These are phyloP conservation scores for Mortierella sp. DNA, from an alignment of 371 early-diverging fungal species.

Conservation along the genomic window DNA sequence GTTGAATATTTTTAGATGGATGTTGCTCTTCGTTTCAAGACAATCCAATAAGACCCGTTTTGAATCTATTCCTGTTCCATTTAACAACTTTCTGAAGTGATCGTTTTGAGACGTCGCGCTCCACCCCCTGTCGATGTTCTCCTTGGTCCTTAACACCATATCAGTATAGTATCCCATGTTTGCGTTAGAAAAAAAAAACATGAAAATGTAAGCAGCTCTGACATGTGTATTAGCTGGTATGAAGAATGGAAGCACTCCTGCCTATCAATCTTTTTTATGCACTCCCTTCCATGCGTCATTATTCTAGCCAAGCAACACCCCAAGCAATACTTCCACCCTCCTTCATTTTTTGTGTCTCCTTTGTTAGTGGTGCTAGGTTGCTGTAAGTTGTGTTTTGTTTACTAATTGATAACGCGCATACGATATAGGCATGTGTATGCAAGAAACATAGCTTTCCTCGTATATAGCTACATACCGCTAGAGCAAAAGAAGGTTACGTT, in stretches of 20 bases:
- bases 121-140: background rate
- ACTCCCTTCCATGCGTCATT: background rate
- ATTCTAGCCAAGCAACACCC: background rate
- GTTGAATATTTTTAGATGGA: background rate
- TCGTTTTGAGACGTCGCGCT: background rate
- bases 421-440: too few species aligned
- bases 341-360: background rate
- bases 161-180: background rate
- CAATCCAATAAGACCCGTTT: too few species aligned
- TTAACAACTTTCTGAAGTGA: background rate
- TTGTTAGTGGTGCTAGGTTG: background rate
- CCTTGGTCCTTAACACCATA: background rate
- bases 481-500: too few species aligned
- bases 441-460: too few species aligned
- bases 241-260: background rate
- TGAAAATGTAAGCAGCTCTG: background rate
- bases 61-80: background rate
- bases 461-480: background rate
- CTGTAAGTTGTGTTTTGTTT: background rate
- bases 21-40: background rate
- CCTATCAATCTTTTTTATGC: constrained; percentile 2
- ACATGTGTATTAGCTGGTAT: background rate
- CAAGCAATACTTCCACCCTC: background rate
- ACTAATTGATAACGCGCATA: too few species aligned
- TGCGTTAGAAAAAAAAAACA: background rate